These are phyloP conservation scores for Hymenoscyphus repandus DNA, from an alignment of 2,329 filamentous ascomycete species.

Conservation along the genomic window DNA sequence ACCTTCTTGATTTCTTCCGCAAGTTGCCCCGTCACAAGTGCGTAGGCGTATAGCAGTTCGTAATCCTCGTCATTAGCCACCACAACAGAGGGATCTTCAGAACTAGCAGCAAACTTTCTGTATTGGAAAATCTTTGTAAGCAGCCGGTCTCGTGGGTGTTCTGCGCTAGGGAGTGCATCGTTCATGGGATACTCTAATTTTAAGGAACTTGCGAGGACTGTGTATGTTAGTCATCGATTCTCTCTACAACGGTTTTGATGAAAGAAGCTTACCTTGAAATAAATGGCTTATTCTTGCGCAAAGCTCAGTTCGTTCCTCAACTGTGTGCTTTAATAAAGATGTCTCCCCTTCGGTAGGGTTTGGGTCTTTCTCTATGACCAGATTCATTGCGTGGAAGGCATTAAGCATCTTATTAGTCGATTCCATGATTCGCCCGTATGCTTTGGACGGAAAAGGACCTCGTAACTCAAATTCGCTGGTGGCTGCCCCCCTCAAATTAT, in stretches of 20 bases:
- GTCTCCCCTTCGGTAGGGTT: constrained; percentile 74
- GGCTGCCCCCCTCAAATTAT: constrained; percentile 67
- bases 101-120: constrained; percentile 50
- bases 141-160: constrained; percentile 73
- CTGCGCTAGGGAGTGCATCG: constrained; percentile 79
- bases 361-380: constrained; percentile 78
- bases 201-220: constrained; percentile 82
- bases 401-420: constrained; percentile 83
- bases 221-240: not conserved
- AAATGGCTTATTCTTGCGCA: constrained; percentile 90
- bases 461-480: constrained; percentile 83
- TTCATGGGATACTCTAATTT: constrained; percentile 93
- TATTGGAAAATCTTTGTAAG: constrained; percentile 86
- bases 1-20: constrained; percentile 59
- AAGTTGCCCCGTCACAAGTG: constrained; percentile 61
- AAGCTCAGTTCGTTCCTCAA: constrained; percentile 71
- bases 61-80: constrained; percentile 72
- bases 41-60: constrained; percentile 88
- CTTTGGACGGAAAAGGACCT: constrained; percentile 75
- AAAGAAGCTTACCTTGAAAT: constrained; percentile 40
- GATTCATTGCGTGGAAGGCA: constrained; percentile 93
- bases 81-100: constrained; percentile 10
- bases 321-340: constrained; percentile 73
- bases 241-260: not conserved
- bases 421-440: constrained; percentile 69